Base-by-base conservation (phyloP, 371 early-diverging fungal species). In the Chytridium lagenaria region DNA sequence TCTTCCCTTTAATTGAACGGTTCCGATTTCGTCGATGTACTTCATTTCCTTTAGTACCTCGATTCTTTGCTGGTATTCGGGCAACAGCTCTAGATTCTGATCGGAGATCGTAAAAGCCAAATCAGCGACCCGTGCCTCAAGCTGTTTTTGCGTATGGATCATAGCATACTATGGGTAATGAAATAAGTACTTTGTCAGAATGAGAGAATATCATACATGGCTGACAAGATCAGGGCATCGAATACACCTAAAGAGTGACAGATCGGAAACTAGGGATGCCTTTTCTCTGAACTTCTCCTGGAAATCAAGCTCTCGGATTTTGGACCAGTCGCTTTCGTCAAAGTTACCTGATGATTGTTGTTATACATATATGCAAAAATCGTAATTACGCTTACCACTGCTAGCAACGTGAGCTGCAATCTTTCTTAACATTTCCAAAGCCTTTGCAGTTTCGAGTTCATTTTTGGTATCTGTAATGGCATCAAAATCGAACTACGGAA, bases 1-100 rank as follows among this genome's bases (percentile, higher is more conserved):
- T 30, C 96, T 92, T n/a, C 99, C 99, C 86, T 99, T 99, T 50
- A 99, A 90, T 69, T 93, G 92, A 1, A 98, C 95, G 0, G 94
- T 93, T 51, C 90, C 88, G 67, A 87, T 86, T 67, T 92, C 92
- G 67, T 95, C 95, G 57, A 96, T 88, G 73, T 92, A 97, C 1
- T 88, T 85, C 69, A 96, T 82, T 19, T 78, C 80, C 70, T 90
- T 87, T 40, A 98, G 87, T 5, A 98, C 94, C 34, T 90, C 88
- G 7, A 96, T 83, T 1, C 97, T 89, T 75, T 92, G 91, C 51
- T 95, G 88, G 76, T 96, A 98, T 71, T 97, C 98, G 0, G 98
- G 97, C 1, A 97, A 81, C 1, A 97, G 82, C 61, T 93, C 93
- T 15, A 98, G 87, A 76, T 96, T 98, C 75, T 94, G 92, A 63